These are phyloP conservation scores for Ailanthus altissimus DNA, from an alignment of 345 rosid species.

Conservation along the genomic window DNA sequence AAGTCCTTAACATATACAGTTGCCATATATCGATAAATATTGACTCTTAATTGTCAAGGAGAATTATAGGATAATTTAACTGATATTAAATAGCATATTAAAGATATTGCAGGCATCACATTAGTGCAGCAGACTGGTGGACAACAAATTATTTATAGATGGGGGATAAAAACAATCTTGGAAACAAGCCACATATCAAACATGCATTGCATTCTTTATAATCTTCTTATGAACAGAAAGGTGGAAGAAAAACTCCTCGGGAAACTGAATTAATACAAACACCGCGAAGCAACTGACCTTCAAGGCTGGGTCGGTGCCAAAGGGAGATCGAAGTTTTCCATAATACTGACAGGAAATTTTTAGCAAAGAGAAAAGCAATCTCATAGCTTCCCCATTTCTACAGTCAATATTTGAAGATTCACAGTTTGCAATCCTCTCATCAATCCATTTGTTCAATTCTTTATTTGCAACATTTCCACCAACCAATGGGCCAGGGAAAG, in stretches of 20 bases:
- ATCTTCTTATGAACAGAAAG: background rate
- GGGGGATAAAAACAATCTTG: background rate
- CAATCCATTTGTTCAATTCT: conserved; percentile 51
- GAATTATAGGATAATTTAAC: background rate
- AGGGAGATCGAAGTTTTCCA: conserved; percentile 48
- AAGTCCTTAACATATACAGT: background rate
- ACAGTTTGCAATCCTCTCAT: conserved; percentile 39
- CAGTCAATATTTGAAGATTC: conserved; percentile 18
- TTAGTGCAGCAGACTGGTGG: background rate
- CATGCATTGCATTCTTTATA: background rate
- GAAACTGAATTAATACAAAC: background rate
- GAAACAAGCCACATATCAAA: background rate
- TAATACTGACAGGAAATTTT: conserved; percentile 42
- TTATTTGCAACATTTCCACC: conserved; percentile 45
- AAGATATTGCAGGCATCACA: background rate
- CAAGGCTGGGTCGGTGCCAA: conserved; percentile 33
- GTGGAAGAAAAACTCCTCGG: background rate
- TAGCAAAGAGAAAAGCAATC: conserved; percentile 40
- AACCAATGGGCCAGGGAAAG: conserved; percentile 48
- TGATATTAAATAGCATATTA: background rate
- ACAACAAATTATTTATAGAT: background rate
- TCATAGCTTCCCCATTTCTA: conserved; percentile 26
- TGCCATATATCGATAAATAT: background rate
- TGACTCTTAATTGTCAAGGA: background rate
- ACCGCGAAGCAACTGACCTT: conserved; percentile 20